Evolutionary conservation across 345 rosid species (phyloP), one percentile per base, ranked within the genome.

Genomic region (Pugionium cornutum): DNA sequence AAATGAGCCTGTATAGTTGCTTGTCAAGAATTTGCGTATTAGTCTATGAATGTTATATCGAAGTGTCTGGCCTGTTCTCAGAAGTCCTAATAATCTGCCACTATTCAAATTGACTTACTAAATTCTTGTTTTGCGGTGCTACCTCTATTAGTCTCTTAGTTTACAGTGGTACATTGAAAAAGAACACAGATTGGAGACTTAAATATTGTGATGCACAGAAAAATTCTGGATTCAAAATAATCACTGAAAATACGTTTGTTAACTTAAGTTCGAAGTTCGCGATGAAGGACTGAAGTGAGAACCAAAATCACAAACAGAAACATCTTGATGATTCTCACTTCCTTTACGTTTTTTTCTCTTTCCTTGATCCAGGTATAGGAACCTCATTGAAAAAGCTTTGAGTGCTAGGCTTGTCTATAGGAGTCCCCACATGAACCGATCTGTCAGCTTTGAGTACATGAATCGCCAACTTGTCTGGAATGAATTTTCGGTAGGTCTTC

Each of bases 391-490:
- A 79, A 83, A 97, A 76, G 86, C 81, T 65, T 79, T 95, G 62
- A 83, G 75, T 78, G 99, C 95, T 62, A 86, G 99, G 82, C 94
- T 95, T 67, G 97, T 95, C 41, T 89, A 95, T 55, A 92, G 83
- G 70, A 82, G 72, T 67, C 97, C 96, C 66, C 82, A 89, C 68
- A 95, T 95, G 97, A 95, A 91, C 69, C 83, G 95, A 67, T 91
- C 96, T 27, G 95, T 95, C 69, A 95, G 97, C 85, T 95, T 95
- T 45, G 96, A 95, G 87, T 91, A 95, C 83, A 89, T 91, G 97
- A 89, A 95, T 75, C 89, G 94, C 43, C 97, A 91, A 68, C 80
- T 95, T 67, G 97, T 95, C 77, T 94, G 97, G 99, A 94, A 94
- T 76, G 97, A 94, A 76, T 94, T 94, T 70, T 94, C 92, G 82